Base-by-base conservation (phyloP, 2,329 filamentous ascomycete genomes). In the Dothistroma pini region DNA sequence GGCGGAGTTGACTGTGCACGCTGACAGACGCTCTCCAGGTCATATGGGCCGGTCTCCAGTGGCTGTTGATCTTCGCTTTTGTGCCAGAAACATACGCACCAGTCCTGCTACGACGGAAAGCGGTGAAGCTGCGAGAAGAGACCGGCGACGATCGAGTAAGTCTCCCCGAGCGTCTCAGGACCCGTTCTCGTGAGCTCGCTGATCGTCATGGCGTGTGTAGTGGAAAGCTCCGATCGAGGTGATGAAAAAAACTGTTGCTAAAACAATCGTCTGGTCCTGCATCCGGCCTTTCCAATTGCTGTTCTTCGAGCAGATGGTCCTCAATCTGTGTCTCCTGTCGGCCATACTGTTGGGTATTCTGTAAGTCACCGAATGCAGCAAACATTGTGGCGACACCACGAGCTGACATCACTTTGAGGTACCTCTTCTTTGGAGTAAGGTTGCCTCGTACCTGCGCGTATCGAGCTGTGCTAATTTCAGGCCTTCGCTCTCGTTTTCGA, bases 281-380 rank as follows among this genome's bases (percentile, higher is more conserved):
- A 82, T 86, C 65, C 76, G 84, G 34, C 91, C 91, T 6, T 89
- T 95, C 72, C 85, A 95, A 75, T 83, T 97, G 6, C 82, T 97
- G 58, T 75, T 88, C 54, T 83, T 90, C 57, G 72, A 74, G 78
- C 90, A 90, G 66, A 97, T 96, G 91, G 53, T 48, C 62, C 79
- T 95, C 60, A 86, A 86, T 67, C 85, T 97, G 29, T 95, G 91
- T 75, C 77, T 95, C 22, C 89, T 93, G 68, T 90, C 90, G 0
- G 91, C 91, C 44, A 85, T 97, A 57, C 79, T 96, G n/a, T 81
- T 96, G 8, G 93, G 92, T 5, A 89, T 96, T 50, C 78, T 96
- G 2, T 96, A 35, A 35, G 51, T 53, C 51, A 29, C 12, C 31
- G 22, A 12, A 53, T 31, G 14, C 8, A n/a, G 21, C 14, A 22